Conservation (phyloP, 148 eudicot genomes). For the Camellia japonica region DNA sequence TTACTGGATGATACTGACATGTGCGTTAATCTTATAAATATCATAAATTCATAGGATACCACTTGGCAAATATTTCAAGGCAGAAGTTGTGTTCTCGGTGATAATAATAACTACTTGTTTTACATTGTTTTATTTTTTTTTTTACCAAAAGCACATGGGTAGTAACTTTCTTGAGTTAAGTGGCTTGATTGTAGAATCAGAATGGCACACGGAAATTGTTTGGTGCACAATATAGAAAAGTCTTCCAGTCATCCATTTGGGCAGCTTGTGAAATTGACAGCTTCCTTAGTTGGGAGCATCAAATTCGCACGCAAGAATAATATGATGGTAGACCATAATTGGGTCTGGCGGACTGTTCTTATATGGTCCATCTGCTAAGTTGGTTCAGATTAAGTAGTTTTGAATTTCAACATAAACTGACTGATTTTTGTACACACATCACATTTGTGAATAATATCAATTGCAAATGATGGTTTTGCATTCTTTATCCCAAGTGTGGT, state of each 20-base stretch:
- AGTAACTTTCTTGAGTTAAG: no score
- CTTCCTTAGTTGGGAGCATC: background rate
- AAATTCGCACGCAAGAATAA: background rate
- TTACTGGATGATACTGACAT: background rate
- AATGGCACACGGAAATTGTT: no score
- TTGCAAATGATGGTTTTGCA: background rate
- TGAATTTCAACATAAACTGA: background rate
- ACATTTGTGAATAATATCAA: background rate
- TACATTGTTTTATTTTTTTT: no score
- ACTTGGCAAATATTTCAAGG: background rate
- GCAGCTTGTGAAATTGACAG: constrained; percentile 5
- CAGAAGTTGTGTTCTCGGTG: background rate
- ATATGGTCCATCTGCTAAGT: background rate
- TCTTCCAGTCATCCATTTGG: background rate
- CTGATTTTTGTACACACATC: background rate
- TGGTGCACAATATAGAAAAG: background rate
- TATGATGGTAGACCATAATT: background rate
- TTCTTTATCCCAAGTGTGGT: background rate
- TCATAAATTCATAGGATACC: background rate
- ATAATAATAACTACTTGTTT: background rate
- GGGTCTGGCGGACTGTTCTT: background rate
- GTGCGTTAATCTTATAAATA: background rate
- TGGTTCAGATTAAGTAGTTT: background rate
- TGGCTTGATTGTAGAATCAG: background rate
- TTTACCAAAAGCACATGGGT: background rate